phyloP scores from a whole-genome alignment of 441 rosid genomes.

The Rhodomyrtus psidioides region DNA sequence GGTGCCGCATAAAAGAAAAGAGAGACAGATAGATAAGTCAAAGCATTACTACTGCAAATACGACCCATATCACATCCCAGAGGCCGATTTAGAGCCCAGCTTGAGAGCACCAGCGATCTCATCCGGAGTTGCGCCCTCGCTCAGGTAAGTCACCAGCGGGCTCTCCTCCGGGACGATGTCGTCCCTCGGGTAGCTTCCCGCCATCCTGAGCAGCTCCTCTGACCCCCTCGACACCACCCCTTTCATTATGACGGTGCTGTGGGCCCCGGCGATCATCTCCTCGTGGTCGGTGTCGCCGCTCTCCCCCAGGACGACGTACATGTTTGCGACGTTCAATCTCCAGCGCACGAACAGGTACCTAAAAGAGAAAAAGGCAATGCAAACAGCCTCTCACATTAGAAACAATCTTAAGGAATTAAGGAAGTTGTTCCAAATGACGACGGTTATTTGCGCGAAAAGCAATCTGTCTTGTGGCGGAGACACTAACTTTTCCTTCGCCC shows the following conservation, averaged over 20 bases:
- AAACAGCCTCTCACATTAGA: neutral
- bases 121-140: constrained; percentile 31
- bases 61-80: constrained; percentile 13
- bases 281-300: constrained; percentile 85
- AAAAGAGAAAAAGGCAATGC: neutral
- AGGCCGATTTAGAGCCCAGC: constrained; percentile 36
- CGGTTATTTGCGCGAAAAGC: neutral
- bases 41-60: neutral
- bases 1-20: neutral
- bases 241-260: constrained; percentile 66
- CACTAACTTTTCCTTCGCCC: neutral
- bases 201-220: constrained; percentile 50
- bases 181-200: constrained; percentile 36
- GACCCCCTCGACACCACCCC: constrained; percentile 52
- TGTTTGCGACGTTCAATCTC: constrained; percentile 79
- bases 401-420: neutral
- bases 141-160: constrained; percentile 38
- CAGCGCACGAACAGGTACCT: constrained; percentile 92
- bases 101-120: constrained; percentile 54
- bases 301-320: constrained; percentile 82
- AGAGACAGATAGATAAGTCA: neutral
- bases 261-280: constrained; percentile 76
- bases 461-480: neutral
- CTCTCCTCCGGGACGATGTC: constrained; percentile 70
- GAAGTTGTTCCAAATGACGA: neutral